Base-by-base conservation (phyloP, 2,329 filamentous ascomycete genomes). In the Monilinia aucupariae region DNA sequence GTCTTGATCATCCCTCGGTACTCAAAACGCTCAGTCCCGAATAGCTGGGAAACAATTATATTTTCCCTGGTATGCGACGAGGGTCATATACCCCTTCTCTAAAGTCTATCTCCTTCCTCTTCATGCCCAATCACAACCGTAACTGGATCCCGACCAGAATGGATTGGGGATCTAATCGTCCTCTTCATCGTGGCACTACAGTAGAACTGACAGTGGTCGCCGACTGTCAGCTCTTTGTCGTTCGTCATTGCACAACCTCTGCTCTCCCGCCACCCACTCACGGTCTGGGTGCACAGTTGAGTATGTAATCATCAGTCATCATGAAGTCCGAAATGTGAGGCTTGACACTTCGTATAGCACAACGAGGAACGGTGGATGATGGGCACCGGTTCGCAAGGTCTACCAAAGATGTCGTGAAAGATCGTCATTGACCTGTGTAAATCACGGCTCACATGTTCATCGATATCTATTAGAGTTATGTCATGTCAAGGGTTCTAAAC, bases 241-340 rank as follows among this genome's bases (percentile, higher is more conserved):
- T 50, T 45, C 27, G 45, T 59, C 45, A 59, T 59, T 39, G 41
- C 30, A 37, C 54, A 34, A 56, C 27, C 41, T 45, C 30, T 59
- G 41, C 55, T 37, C 32, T 48, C 13, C 25, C 20, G 1, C 13
- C 39, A 45, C 20, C 9, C n/a, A 34, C 30, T 22, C 17, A n/a
- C n/a, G n/a, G 53, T 56, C 27, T 56, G 17, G 41, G 22, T 20
- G 12, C 22, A 27, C 34, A 27, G 2, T 41, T 54, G 51, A 54
- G n/a, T n/a, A n/a, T n/a, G 34, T 56, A 56, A 56, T 56, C 41
- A 56, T 45, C 41, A 15, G 27, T 56, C 53, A 47, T 56, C 39
- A 47, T 32, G 20, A 15, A 13, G n/a, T 30, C 39, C 53, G 39
- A 55, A 55, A 55, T 34, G 32, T 45, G 52, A 54, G 39, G 25